Percentiles rank a stretch among this genome's conserved stretches.
Evolutionary conservation across 1,284 basidiomycete species (phyloP).

Genomic region (Leccinum holopus): DNA sequence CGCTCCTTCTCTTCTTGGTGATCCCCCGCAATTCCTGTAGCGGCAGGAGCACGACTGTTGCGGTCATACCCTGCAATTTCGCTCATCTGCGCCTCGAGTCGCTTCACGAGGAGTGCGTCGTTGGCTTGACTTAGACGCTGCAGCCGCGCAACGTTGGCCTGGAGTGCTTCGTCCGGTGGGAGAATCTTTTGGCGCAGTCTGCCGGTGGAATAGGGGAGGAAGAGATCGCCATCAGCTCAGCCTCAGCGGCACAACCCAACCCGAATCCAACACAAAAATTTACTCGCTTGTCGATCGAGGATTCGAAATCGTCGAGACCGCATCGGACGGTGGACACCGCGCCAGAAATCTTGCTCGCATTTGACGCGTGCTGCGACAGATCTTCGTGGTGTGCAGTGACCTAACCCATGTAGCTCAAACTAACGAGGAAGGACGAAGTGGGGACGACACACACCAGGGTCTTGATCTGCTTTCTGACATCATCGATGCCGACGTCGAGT

Average conservation of each 20-base stretch:
- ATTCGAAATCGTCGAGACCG: conserved; percentile 67
- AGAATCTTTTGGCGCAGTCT: conserved; percentile 85
- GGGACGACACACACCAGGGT: conserved; percentile 57
- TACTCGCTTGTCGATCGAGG: conserved; percentile 68
- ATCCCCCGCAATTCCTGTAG: conserved; percentile 30
- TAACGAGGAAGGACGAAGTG: background rate
- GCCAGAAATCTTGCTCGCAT: conserved; percentile 61
- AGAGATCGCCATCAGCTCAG: background rate
- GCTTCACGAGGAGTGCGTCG: conserved; percentile 74
- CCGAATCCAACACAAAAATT: background rate
- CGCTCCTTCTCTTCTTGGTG: conserved; percentile 80
- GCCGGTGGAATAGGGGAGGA: conserved; percentile 1
- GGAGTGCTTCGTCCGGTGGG: conserved; percentile 73
- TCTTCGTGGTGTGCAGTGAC: conserved; percentile 73
- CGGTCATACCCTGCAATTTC: conserved; percentile 47
- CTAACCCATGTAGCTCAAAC: conserved; percentile 33
- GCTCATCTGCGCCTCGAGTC: conserved; percentile 79
- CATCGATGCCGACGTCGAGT: conserved; percentile 81
- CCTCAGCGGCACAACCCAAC: background rate
- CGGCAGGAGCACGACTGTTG: background rate
- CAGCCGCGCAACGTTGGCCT: conserved; percentile 67
- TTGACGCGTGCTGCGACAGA: conserved; percentile 69
- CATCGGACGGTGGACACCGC: conserved; percentile 60
- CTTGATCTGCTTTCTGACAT: conserved; percentile 85
- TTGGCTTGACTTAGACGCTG: conserved; percentile 78